These are phyloP conservation scores for Laetiporus sulphureus DNA, from an alignment of 1,284 basidiomycete species.

Conservation along the genomic window DNA sequence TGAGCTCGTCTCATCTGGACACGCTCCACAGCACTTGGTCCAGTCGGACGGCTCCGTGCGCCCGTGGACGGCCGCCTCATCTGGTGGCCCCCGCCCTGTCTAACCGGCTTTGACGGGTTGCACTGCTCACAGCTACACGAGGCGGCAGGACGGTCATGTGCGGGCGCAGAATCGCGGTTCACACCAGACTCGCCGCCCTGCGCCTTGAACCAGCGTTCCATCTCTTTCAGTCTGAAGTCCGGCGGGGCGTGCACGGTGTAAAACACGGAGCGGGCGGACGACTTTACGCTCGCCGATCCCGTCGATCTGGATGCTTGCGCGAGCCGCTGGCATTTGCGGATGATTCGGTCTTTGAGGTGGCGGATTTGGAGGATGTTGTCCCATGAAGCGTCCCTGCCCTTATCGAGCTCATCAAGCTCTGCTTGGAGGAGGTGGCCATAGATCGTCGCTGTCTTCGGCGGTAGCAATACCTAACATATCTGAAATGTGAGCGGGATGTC, in stretches of 20 bases:
- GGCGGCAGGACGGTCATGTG: conserved; percentile 7
- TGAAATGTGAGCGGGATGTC: not conserved
- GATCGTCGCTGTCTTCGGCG: conserved; percentile 62
- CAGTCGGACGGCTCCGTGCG: not conserved
- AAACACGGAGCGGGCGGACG: conserved; percentile 38
- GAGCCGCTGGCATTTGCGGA: conserved; percentile 65
- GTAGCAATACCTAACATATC: conserved; percentile 50
- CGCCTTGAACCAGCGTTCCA: conserved; percentile 63
- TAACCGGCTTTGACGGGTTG: no score
- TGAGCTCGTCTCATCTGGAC: conserved; percentile 12
- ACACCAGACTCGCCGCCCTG: conserved; percentile 26
- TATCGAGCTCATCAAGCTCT: conserved; percentile 52
- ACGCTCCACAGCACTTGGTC: conserved; percentile 9
- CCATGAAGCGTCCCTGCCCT: conserved; percentile 49
- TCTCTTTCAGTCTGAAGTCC: conserved; percentile 69
- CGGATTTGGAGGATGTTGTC: conserved; percentile 64
- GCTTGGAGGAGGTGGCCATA: conserved; percentile 58
- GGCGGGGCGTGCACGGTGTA: conserved; percentile 58
- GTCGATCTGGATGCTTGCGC: conserved; percentile 34
- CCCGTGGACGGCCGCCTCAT: not conserved
- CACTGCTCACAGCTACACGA: conserved; percentile 22
- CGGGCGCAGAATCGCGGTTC: no score
- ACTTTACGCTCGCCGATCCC: conserved; percentile 27
- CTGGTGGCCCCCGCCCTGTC: not conserved
- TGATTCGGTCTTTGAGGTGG: conserved; percentile 72